Base-by-base conservation (phyloP, 2,329 filamentous ascomycete genomes). In the Epichloe sp. region DNA sequence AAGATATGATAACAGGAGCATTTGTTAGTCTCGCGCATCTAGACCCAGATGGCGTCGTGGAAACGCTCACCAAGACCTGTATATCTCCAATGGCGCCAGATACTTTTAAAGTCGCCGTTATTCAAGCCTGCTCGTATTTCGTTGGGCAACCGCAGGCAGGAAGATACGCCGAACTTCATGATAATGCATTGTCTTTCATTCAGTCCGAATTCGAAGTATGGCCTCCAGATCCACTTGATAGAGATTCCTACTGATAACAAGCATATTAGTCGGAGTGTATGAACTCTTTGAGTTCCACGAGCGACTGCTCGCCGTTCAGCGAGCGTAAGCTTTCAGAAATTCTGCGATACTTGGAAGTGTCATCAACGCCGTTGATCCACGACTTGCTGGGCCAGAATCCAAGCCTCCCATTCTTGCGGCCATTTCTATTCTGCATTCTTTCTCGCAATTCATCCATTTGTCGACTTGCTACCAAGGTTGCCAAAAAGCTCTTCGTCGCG, bases 21-120 rank as follows among this genome's bases (percentile, higher is more conserved):
- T 83, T 85, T 60, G 80, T 85, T 51, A 81, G 78, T 61, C 67
- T 85, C 41, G 71, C 77, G 12, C 76, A 84, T 57, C 68, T 86
- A 37, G 80, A 78, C 59, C 74, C 80, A 50, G 78, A 82, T 47
- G 70, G 71, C 49, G 77, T 74, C 52, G 71, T 81, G 47, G 77
- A 79, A 43, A 73, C 71, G 21, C 70, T 86, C 14, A 70, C 76
- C 3, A 73, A 77, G 45, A 67, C 69, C 8, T 85, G 82, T 55
- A 71, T 84, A 45, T 70, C 75, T 37, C 64, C 74, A n/a, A 72
- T 70, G 50, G 70, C 81, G 1, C 80, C 82, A 8, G 67, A 72
- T 49, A 72, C 68, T 49, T 84, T 83, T 64, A 83, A 82, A 62
- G 71, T 83, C 44, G 78, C 81, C 8, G 71, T 79, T 26, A 73